phyloP scores from a whole-genome alignment of 2,329 filamentous ascomycete genomes.

The Neurospora sp. region DNA sequence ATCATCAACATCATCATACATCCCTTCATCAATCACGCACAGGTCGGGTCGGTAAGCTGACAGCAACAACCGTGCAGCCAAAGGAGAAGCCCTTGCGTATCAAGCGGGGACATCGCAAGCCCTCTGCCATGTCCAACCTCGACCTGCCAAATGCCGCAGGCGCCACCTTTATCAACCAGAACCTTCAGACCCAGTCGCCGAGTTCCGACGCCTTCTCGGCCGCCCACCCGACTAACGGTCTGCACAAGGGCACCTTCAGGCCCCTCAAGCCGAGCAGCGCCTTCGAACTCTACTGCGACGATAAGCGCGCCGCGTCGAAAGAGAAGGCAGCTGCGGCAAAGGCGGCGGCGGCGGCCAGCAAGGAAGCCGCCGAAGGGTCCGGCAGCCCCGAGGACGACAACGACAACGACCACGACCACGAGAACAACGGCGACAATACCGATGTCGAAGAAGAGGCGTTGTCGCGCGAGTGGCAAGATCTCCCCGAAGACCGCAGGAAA shows the following conservation, averaged over 20 bases:
- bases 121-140: conserved; percentile 36
- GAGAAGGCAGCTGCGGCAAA: conserved; percentile 22
- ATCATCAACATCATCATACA: not conserved
- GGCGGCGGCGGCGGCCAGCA: conserved; percentile 25
- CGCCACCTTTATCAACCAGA: conserved; percentile 37
- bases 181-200: conserved; percentile 36
- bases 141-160: conserved; percentile 28
- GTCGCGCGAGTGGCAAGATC: conserved; percentile 43
- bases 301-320: conserved; percentile 35
- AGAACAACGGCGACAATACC: conserved; percentile 19
- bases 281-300: conserved; percentile 46
- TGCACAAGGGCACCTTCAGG: conserved; percentile 10
- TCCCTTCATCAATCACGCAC: not conserved
- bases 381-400: conserved; percentile 2
- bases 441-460: conserved; percentile 44
- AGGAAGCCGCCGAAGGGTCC: conserved; percentile 15
- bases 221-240: conserved; percentile 19
- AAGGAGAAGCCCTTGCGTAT: conserved; percentile 69
- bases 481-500: conserved; percentile 39
- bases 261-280: conserved; percentile 36
- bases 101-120: conserved; percentile 62
- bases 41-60: conserved; percentile 12
- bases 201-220: conserved; percentile 42
- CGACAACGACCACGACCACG: conserved; percentile 8
- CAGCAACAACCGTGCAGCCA: conserved; percentile 38